Evolutionary conservation across 2,329 filamentous ascomycete genomes (phyloP).

Genomic region (Nigrospora osmanthi): DNA sequence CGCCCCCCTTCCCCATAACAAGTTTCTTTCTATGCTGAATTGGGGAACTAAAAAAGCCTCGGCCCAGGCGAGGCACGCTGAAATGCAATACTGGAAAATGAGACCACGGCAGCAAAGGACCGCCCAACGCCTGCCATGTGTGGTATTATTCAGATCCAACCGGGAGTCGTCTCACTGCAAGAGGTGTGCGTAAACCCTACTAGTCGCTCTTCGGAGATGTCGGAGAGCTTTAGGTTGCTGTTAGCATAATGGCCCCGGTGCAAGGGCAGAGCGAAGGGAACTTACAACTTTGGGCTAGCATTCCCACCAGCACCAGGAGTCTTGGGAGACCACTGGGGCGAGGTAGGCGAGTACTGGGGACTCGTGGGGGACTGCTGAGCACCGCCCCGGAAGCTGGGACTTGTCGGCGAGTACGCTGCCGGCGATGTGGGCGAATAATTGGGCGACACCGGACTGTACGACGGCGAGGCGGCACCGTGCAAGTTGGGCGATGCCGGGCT

Average conservation of each 20-base stretch:
- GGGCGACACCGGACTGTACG: slow-evolving; percentile 65
- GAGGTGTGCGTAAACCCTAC: background rate
- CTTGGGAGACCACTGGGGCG: slow-evolving; percentile 36
- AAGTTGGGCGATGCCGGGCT: slow-evolving; percentile 59
- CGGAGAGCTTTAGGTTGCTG: slow-evolving; percentile 17
- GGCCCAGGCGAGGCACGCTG: no score
- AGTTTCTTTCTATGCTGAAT: no score
- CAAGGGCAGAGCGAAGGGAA: slow-evolving; percentile 3
- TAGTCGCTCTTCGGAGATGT: slow-evolving; percentile 20
- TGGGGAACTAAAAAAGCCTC: no score
- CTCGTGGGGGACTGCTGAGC: slow-evolving; percentile 56
- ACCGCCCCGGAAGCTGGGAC: slow-evolving; percentile 49
- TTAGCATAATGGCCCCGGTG: background rate
- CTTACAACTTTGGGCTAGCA: slow-evolving; percentile 33
- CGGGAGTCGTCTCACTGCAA: background rate
- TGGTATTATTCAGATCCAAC: slow-evolving; percentile 5
- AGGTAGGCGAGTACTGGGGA: slow-evolving; percentile 65
- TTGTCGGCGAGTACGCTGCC: slow-evolving; percentile 55
- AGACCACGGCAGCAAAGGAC: background rate
- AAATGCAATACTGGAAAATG: background rate
- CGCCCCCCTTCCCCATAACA: no score
- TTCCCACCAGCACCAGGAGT: slow-evolving; percentile 31
- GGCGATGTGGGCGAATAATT: slow-evolving; percentile 71
- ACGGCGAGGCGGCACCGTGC: slow-evolving; percentile 44
- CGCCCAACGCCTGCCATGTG: slow-evolving; percentile 5